A percentile compares a stretch with the other conserved stretches of the same genome.
Evolutionary conservation across 2,329 filamentous ascomycete species (phyloP).

Genomic region (Microsporum canis): DNA sequence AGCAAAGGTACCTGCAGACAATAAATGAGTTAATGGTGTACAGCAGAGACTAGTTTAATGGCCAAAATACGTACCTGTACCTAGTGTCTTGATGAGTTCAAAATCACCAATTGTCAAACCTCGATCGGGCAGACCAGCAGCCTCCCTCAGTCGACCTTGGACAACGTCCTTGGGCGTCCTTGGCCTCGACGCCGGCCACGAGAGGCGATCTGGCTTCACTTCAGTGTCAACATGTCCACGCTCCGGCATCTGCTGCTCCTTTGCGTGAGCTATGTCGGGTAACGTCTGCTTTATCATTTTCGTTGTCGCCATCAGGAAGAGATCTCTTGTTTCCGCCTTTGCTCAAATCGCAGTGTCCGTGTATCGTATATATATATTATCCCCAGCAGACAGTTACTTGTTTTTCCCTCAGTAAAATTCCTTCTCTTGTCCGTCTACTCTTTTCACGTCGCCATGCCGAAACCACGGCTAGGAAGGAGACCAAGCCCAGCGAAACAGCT

Average conservation of each 20-base stretch:
- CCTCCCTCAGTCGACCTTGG: slow-evolving; percentile 28
- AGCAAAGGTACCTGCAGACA: slow-evolving; percentile 37
- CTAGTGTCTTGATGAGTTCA: slow-evolving; percentile 38
- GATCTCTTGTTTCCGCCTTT: neutral
- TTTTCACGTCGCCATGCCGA: slow-evolving; percentile 4
- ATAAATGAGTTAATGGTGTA: neutral
- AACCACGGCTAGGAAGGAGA: neutral
- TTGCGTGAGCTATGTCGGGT: slow-evolving; percentile 17
- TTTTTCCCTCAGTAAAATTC: neutral
- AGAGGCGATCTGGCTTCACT: slow-evolving; percentile 22
- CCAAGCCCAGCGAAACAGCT: neutral
- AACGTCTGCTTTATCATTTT: slow-evolving; percentile 17
- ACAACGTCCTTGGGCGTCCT: slow-evolving; percentile 30
- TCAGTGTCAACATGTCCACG: slow-evolving; percentile 19
- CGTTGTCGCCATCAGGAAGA: slow-evolving; percentile 28
- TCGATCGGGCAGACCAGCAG: slow-evolving; percentile 28
- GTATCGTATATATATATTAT: neutral
- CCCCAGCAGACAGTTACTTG: neutral
- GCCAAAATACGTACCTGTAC: slow-evolving; percentile 31
- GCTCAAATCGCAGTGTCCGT: neutral
- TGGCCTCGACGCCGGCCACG: slow-evolving; percentile 22
- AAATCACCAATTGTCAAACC: slow-evolving; percentile 35
- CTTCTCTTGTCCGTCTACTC: neutral
- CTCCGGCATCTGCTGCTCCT: slow-evolving; percentile 10
- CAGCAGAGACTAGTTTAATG: neutral